phyloP scores from a whole-genome alignment of 768 basidiomycete genomes.

The Chalciporus piperatus region DNA sequence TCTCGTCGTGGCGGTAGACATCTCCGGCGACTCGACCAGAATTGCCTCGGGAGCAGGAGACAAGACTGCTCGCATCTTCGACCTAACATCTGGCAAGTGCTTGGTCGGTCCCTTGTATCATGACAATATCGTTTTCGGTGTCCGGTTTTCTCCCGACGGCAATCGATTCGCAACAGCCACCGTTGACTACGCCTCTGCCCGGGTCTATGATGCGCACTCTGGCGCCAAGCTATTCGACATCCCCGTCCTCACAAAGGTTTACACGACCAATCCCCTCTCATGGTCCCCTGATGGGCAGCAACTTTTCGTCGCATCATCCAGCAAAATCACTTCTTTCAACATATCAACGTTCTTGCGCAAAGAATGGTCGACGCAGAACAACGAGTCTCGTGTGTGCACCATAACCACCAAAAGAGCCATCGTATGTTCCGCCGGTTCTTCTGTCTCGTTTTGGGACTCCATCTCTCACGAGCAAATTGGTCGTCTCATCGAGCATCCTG shows the following conservation, averaged over 20 bases:
- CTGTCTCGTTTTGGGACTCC: slow-evolving; percentile 9
- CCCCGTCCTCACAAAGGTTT: neutral
- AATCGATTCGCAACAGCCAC: slow-evolving; percentile 12
- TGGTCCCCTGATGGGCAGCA: neutral
- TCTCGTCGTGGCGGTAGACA: neutral
- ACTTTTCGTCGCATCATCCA: neutral
- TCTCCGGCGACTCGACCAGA: slow-evolving; percentile 8
- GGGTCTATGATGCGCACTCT: neutral
- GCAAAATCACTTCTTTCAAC: neutral
- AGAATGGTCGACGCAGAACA: slow-evolving; percentile 2
- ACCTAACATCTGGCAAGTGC: neutral
- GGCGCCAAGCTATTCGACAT: neutral
- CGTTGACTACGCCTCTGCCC: neutral
- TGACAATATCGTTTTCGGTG: neutral
- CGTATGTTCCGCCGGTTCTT: neutral
- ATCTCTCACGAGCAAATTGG: neutral
- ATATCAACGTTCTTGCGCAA: neutral
- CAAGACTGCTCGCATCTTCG: slow-evolving; percentile 2
- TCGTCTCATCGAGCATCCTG: neutral
- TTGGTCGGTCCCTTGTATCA: slow-evolving; percentile 6
- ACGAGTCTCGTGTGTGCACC: neutral
- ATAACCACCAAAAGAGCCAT: neutral
- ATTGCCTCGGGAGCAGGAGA: slow-evolving; percentile 1
- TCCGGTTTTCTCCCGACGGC: slow-evolving; percentile 27
- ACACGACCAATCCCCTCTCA: neutral